A percentile compares a stretch with the other conserved stretches of the same genome.
phyloP scores from a whole-genome alignment of 345 rosid genomes.

The Arabidopsis suecica region DNA sequence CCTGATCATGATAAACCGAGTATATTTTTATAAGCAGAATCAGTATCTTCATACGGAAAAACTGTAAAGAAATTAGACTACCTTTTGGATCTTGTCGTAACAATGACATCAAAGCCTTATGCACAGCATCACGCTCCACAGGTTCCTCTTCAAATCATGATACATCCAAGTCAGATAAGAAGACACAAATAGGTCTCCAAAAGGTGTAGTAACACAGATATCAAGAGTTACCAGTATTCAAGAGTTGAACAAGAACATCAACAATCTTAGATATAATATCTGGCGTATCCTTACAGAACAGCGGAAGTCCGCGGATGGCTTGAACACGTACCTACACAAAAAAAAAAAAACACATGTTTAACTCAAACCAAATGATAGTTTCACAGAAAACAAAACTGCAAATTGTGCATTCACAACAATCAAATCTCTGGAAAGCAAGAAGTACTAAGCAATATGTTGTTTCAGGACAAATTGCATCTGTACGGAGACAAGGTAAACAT shows the following conservation, averaged over 20 bases:
- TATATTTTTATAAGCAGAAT: neutral
- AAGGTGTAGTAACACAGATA: constrained; percentile 14
- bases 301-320: constrained; percentile 94
- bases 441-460: neutral
- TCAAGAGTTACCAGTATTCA: constrained; percentile 64
- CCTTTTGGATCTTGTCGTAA: constrained; percentile 98
- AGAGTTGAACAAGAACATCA: constrained; percentile 85
- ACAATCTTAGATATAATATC: constrained; percentile 80
- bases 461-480: neutral
- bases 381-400: neutral
- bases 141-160: constrained; percentile 64
- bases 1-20: neutral
- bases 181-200: neutral
- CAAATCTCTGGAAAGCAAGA: neutral
- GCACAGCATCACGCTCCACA: constrained; percentile 98
- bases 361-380: constrained; percentile 10
- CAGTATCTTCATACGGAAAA: neutral
- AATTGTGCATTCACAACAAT: neutral
- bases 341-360: constrained; percentile 7
- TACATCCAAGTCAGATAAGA: constrained; percentile 6
- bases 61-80: constrained; percentile 43
- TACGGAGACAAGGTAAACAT: constrained; percentile 25
- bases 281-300: constrained; percentile 92
- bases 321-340: constrained; percentile 91
- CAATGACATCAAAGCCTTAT: constrained; percentile 93